Evolutionary conservation across 2,329 filamentous ascomycete species (phyloP).

Genomic region (Akanthomyces lecanii): DNA sequence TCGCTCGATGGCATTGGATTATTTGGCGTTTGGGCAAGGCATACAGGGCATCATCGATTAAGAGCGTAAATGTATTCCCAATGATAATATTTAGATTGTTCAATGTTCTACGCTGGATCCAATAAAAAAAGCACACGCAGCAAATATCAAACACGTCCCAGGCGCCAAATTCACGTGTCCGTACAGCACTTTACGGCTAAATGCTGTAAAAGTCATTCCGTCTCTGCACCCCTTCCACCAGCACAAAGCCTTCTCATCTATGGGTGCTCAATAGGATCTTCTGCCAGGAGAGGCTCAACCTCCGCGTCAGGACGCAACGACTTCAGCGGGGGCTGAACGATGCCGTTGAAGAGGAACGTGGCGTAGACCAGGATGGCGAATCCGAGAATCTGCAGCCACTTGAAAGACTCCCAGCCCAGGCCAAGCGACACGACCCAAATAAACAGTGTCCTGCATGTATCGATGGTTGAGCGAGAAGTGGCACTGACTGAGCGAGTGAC

Average conservation of each 20-base stretch:
- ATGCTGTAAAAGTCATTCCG: not conserved
- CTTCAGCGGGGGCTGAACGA: constrained; percentile 77
- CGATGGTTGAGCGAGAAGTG: constrained; percentile 91
- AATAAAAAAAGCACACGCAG: not conserved
- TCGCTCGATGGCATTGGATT: not conserved
- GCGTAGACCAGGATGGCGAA: constrained; percentile 92
- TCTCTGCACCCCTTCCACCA: not conserved
- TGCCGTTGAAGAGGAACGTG: constrained; percentile 93
- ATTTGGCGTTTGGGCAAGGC: not conserved
- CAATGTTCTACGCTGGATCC: not conserved
- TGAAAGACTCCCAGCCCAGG: constrained; percentile 95
- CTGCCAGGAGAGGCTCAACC: constrained; percentile 66
- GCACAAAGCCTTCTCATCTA: constrained; percentile 18
- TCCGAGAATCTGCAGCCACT: constrained; percentile 88
- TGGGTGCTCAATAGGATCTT: constrained; percentile 76
- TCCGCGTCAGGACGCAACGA: constrained; percentile 54
- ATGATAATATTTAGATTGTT: not conserved
- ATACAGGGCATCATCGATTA: not conserved
- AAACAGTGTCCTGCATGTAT: constrained; percentile 94
- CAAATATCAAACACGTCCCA: not conserved
- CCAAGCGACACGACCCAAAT: constrained; percentile 95
- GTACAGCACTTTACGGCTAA: not conserved
- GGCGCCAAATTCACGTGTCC: not conserved
- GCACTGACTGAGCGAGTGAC: constrained; percentile 88
- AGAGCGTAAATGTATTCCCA: not conserved